Evolutionary conservation across 495 filamentous ascomycete species (phyloP).

Genomic region (Aspergillus bridgeri): DNA sequence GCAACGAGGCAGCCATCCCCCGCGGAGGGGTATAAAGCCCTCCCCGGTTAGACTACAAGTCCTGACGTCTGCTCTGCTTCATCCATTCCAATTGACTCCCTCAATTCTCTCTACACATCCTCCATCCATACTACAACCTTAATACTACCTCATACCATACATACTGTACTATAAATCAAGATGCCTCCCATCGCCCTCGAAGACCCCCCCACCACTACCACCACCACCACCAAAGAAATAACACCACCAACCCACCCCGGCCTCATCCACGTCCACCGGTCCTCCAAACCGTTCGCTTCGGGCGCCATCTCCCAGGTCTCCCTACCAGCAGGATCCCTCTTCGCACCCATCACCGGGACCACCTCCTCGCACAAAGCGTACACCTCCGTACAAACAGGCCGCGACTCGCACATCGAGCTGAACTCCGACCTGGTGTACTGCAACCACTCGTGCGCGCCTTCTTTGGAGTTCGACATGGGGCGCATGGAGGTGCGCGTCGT

Average conservation of each 20-base stretch:
- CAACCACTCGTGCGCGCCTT: constrained; percentile 71
- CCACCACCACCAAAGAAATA: constrained; percentile 9
- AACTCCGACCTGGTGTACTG: constrained; percentile 73
- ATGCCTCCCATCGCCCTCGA: constrained; percentile 22
- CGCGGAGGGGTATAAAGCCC: no score
- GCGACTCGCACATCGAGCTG: constrained; percentile 62
- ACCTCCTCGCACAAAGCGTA: constrained; percentile 62
- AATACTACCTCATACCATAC: no score
- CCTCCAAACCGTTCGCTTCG: constrained; percentile 51
- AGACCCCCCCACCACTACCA: constrained; percentile 8
- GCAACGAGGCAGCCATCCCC: no score
- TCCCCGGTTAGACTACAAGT: no score
- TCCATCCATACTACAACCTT: no score
- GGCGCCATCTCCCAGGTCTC: constrained; percentile 58
- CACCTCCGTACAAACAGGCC: constrained; percentile 64
- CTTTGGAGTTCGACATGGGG: constrained; percentile 66
- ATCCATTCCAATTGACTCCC: no score
- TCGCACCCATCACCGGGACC: constrained; percentile 49
- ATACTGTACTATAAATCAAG: neutral
- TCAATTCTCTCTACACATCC: neutral
- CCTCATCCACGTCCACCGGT: constrained; percentile 33
- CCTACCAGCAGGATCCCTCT: constrained; percentile 60
- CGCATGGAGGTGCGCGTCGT: constrained; percentile 58
- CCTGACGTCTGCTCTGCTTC: no score
- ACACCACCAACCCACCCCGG: constrained; percentile 35